Percentiles rank a stretch among this genome's conserved stretches.
These are phyloP conservation scores for Botrytis medusae DNA, from an alignment of 2,329 filamentous ascomycete species.

Conservation along the genomic window DNA sequence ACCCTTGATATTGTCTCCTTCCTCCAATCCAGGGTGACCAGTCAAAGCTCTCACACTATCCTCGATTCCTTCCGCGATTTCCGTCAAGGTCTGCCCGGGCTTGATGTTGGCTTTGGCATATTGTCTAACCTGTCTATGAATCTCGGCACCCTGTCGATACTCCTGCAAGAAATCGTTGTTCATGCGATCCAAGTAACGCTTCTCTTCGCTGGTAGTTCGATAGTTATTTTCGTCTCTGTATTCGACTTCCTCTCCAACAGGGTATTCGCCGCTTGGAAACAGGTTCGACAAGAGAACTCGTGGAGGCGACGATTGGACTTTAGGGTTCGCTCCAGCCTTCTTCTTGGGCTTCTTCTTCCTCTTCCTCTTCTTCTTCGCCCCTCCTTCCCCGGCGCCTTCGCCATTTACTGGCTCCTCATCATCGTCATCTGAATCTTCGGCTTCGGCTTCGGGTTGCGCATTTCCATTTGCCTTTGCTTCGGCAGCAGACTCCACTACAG, in stretches of 20 bases:
- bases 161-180: constrained; percentile 77
- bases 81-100: constrained; percentile 75
- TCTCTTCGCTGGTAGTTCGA: constrained; percentile 81
- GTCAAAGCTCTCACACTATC: constrained; percentile 75
- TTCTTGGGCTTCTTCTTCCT: constrained; percentile 68
- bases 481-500: constrained; percentile 35
- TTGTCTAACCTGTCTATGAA: constrained; percentile 83
- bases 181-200: constrained; percentile 77
- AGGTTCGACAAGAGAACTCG: constrained; percentile 71
- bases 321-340: constrained; percentile 61
- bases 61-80: constrained; percentile 87
- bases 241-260: constrained; percentile 74
- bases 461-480: constrained; percentile 34
- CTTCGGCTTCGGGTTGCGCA: constrained; percentile 34
- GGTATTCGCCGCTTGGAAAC: constrained; percentile 71
- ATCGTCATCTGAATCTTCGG: constrained; percentile 55
- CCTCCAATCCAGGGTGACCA: constrained; percentile 72
- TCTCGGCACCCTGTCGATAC: constrained; percentile 81
- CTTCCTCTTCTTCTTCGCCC: constrained; percentile 64
- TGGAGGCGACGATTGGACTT: constrained; percentile 74
- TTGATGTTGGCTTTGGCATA: constrained; percentile 79
- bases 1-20: constrained; percentile 74
- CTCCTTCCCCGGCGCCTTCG: constrained; percentile 43
- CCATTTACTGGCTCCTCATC: constrained; percentile 45
- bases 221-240: constrained; percentile 76